Evolutionary conservation across 805 yeast species (phyloP), one percentile per base, ranked within the genome.

Genomic region (Pichia heedii): DNA sequence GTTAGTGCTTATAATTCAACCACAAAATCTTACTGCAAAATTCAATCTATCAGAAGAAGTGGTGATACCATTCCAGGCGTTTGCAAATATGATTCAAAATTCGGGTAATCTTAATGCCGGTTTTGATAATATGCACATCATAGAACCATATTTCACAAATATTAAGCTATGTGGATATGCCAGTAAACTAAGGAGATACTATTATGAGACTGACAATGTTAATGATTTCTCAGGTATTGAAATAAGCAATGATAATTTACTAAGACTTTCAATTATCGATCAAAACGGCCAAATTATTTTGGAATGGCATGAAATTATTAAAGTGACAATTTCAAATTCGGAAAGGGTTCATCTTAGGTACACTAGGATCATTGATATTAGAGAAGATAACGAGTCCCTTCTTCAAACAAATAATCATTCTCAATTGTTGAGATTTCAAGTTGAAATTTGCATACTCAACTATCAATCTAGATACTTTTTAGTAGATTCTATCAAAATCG

Each of bases 211-310:
- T 27, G 7, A 8, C 2, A 12, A 9, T 27, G 10, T 24, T 24
- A 24, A 24, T 24, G 27, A 35, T 15, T 40, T 20, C 27, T 39
- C 43, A 11, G 37, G 34, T 6, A 41, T 41, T 22, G 43, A 41
- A 35, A 4, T 41, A 16, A 13, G 22, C 4, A 41, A 41, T 22
- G 18, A 16, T 1, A 20, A 7, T 2, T 26, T 19, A 22, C 12
- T 41, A 15, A 11, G 3, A 4, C 29, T 36, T 32, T 20, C 27
- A 6, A 21, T 41, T 18, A 26, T 16, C 15, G 29, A 36, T n/a
- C 22, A 29, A 9, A 16, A 11, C 7, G 37, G 37, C 2, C 22
- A 22, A 36, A 9, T 35, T n/a, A 22, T 15, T 10, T 3, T 24
- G 7, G 22, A 15, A 10, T 39, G 36, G 41, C 15, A n/a, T 5